Base-by-base conservation (phyloP, 257 asterid species). In the Solanum pimpinellifolium region DNA sequence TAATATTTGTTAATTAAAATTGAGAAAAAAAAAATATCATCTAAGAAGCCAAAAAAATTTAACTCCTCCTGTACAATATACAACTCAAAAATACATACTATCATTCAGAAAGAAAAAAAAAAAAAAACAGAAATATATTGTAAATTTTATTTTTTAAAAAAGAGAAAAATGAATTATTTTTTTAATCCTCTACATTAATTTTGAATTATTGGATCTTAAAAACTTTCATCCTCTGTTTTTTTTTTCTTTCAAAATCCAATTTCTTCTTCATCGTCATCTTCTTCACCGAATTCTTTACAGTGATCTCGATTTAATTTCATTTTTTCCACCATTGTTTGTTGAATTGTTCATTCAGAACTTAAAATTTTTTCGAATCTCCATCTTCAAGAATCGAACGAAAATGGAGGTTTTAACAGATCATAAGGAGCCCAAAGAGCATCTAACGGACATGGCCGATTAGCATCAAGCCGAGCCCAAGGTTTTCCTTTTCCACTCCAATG, bases 401-500 rank as follows among this genome's bases (percentile, higher is more conserved):
- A 96, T 27, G 96, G 94, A 29, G 96, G 94, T 81, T 94, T 95
- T 21, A 95, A 86, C 12, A 96, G 95, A 93, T 96, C 99, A 86
- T 96, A 96, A 14, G 98, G 99, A 23, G 98, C 98, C 99, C 99
- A 96, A 0, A 96, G 92, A 25, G 98, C 98, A 87, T 96, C 99
- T 87, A 96, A 88, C 0, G 99, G 98, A 78, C 99, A 96, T 2
- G 99, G 98, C 74, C 98, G 74, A 77, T 91, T 91, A 0, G 98
- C 97, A 37, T 96, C 99, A 4, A 96, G 95, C 86, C 99, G 87
- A 1, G 92, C 99, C 99, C 99, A 96, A 1, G 99, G 99, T 89
- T 96, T 96, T 73, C 99, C 99, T 89, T 96, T 96, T 11, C 99
- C 99, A 85, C 99, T 96, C 99, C 99, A 96, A 85, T 96, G 99